A percentile compares a stretch with the other conserved stretches of the same genome.
Conservation (phyloP, 2,329 filamentous ascomycete species). For the Anthostomella pinea region DNA sequence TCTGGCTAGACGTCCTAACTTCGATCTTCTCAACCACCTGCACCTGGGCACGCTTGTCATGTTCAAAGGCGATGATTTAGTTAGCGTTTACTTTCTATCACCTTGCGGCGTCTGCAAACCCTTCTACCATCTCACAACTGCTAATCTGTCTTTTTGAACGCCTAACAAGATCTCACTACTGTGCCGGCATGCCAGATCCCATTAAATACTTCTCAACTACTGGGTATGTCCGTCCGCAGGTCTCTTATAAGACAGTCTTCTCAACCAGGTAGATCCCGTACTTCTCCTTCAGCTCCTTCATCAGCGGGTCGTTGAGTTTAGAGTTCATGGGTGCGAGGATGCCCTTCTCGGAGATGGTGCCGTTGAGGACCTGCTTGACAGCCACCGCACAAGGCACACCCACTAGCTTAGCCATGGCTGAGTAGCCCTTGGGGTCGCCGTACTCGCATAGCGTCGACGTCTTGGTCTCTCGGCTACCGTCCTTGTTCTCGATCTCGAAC, state of each 20-base stretch:
- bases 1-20: no score
- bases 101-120: no score
- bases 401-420: slow-evolving; percentile 79
- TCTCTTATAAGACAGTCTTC: slow-evolving; percentile 16
- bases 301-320: slow-evolving; percentile 62
- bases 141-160: no score
- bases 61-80: no score
- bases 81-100: no score
- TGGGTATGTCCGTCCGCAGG: no score
- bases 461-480: slow-evolving; percentile 72
- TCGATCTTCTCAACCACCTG: no score
- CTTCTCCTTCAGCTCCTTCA: slow-evolving; percentile 57
- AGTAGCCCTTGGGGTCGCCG: slow-evolving; percentile 74
- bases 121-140: no score
- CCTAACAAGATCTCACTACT: slow-evolving; percentile 1
- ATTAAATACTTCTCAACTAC: no score
- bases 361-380: slow-evolving; percentile 74
- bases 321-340: slow-evolving; percentile 74
- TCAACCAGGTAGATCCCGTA: slow-evolving; percentile 54
- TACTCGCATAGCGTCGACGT: slow-evolving; percentile 83
- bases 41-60: no score
- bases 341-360: slow-evolving; percentile 69
- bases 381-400: slow-evolving; percentile 67
- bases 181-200: neutral
- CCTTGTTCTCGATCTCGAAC: slow-evolving; percentile 81